Conservation (phyloP, 2,329 filamentous ascomycete species). For the Hirsutella rhossiliensis region DNA sequence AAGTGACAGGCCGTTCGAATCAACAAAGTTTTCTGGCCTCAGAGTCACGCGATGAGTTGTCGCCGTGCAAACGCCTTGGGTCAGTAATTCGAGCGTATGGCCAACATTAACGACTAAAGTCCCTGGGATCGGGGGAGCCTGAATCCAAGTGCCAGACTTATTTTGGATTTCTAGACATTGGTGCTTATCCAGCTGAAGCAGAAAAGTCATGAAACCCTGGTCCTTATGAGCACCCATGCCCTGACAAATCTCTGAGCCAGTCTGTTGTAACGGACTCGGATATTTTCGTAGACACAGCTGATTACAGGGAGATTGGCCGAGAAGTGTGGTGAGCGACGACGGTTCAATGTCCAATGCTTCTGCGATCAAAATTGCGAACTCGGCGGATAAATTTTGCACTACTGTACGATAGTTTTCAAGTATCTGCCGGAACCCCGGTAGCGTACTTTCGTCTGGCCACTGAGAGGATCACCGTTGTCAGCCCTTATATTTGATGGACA, state of each 20-base stretch:
- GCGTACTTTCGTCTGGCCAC: constrained; percentile 53
- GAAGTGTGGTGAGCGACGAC: constrained; percentile 65
- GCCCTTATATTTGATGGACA: too few relatives aligned
- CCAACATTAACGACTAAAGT: constrained; percentile 83
- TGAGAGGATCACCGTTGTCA: too few relatives aligned
- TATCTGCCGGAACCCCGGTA: constrained; percentile 60
- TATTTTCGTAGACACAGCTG: constrained; percentile 87
- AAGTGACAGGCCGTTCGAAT: neutral
- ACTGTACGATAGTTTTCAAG: constrained; percentile 41
- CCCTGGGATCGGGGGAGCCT: constrained; percentile 61
- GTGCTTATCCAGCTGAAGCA: constrained; percentile 67
- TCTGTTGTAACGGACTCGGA: constrained; percentile 49
- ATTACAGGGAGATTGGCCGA: constrained; percentile 63
- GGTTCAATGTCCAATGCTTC: constrained; percentile 65
- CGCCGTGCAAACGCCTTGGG: constrained; percentile 66
- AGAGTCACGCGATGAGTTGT: constrained; percentile 79
- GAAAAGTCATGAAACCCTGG: constrained; percentile 69
- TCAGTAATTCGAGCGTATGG: constrained; percentile 76
- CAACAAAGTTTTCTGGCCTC: constrained; percentile 46
- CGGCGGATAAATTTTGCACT: neutral
- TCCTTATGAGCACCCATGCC: constrained; percentile 74
- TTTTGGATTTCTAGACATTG: constrained; percentile 76
- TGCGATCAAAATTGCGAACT: constrained; percentile 70
- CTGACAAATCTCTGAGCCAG: constrained; percentile 20
- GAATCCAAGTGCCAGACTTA: constrained; percentile 64